Base-by-base conservation (phyloP, 2,329 filamentous ascomycete species). In the Pseudogymnoascus sp. region DNA sequence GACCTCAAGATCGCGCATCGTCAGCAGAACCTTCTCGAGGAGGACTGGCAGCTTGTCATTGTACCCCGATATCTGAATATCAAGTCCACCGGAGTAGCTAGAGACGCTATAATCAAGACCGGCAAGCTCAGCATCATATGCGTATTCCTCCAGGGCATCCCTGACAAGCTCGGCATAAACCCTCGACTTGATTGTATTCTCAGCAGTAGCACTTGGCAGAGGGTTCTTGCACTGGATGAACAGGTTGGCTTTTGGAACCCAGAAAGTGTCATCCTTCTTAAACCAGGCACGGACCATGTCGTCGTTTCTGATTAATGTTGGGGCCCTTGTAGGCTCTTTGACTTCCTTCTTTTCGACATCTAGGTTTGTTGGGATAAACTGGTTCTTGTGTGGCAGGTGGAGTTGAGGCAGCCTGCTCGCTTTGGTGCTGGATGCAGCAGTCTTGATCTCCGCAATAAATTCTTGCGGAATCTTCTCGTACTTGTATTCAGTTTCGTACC, bases 221-320 rank as follows among this genome's bases (percentile, higher is more conserved):
- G 92, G 90, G 65, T 88, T 96, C 70, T 88, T 85, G 68, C 96
- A 82, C 69, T 88, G 91, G 68, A 96, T 85, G 68, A 92, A 85
- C 16, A 98, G 80, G 65, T 92, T 95, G 3, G 91, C 95, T 75
- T 96, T 96, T 7, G 95, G 95, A 8, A 98, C 95, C 93, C 93
- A 98, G 77, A 98, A 99, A 0, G 88, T 92, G 71, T 99, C 95
- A 71, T 99, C 95, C 77, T 98, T 98, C 80, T 99, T 99, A 81
- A 88, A 97, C 95, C 95, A 99, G 2, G 91, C 89, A 31, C 93
- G 87, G 0, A 90, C 87, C 36, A 86, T 79, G 5, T 87, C 82
- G 69, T 97, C 93, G 70, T 96, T 92, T 69, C 93, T 87, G 67
- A 99, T 88, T 23, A 99, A 81, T 66, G 87, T 89, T 0, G 95